Evolutionary conservation across 495 filamentous ascomycete species (phyloP).

Genomic region (Aspergillus sclerotiicarbonarius): DNA sequence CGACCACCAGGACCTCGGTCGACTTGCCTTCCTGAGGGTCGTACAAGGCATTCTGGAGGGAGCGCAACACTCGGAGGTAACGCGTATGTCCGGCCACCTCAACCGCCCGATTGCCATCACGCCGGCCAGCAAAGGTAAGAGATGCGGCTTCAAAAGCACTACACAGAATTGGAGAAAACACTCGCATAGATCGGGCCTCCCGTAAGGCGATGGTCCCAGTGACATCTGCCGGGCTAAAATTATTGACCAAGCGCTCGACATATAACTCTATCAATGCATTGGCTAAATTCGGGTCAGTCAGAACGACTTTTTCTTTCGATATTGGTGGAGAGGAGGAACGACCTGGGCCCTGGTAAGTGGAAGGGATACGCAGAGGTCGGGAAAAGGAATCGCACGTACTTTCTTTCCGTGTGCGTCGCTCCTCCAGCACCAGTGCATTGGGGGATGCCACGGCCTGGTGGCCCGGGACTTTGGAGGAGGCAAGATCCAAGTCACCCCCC

Average conservation of each 20-base stretch:
- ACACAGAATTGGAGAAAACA: slow-evolving; percentile 24
- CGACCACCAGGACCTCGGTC: slow-evolving; percentile 24
- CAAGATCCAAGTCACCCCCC: background rate
- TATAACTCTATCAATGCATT: slow-evolving; percentile 19
- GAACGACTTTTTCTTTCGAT: slow-evolving; percentile 5
- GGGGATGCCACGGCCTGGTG: background rate
- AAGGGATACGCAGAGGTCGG: background rate
- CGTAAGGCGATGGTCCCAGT: slow-evolving; percentile 23
- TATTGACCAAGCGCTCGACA: slow-evolving; percentile 23
- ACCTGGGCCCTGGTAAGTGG: slow-evolving; percentile 5
- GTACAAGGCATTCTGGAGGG: slow-evolving; percentile 21
- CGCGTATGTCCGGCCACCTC: slow-evolving; percentile 20
- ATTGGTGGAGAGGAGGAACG: background rate
- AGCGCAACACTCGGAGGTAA: slow-evolving; percentile 19
- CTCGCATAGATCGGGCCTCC: slow-evolving; percentile 21
- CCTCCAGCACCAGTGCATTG: background rate
- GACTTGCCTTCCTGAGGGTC: slow-evolving; percentile 18
- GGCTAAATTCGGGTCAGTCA: slow-evolving; percentile 15
- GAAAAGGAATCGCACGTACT: background rate
- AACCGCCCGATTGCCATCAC: slow-evolving; percentile 18
- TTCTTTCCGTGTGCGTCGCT: background rate
- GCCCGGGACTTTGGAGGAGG: background rate
- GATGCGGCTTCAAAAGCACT: slow-evolving; percentile 27
- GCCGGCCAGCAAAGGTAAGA: slow-evolving; percentile 23
- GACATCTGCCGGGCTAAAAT: slow-evolving; percentile 22